These are phyloP conservation scores for Linnemannia schmuckeri DNA, from an alignment of 192 early-diverging fungal genomes.

Conservation along the genomic window DNA sequence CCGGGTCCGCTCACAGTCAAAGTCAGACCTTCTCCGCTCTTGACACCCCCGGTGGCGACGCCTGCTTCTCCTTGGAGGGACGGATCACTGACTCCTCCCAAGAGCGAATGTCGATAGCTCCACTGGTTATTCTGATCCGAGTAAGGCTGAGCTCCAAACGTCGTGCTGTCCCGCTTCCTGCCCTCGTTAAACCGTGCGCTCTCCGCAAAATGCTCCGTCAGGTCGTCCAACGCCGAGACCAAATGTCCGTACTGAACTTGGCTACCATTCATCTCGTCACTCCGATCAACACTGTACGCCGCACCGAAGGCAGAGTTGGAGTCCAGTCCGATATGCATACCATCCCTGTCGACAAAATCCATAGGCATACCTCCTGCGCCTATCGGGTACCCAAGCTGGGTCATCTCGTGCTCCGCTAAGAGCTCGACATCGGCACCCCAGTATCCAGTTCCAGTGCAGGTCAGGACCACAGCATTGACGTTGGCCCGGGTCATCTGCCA, in stretches of 20 bases:
- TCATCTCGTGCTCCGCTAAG: constrained; percentile 38
- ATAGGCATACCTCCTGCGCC: neutral
- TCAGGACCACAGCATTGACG: constrained; percentile 46
- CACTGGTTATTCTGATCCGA: constrained; percentile 21
- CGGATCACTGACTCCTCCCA: neutral
- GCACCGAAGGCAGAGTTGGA: constrained; percentile 8
- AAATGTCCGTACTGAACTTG: constrained; percentile 52
- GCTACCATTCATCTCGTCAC: constrained; percentile 15
- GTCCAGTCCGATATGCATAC: constrained; percentile 39
- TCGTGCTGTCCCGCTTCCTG: constrained; percentile 36
- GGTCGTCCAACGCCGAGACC: constrained; percentile 40
- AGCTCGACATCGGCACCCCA: constrained; percentile 41
- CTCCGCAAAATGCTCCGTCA: constrained; percentile 54
- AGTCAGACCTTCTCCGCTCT: constrained; percentile 5
- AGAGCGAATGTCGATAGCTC: constrained; percentile 26
- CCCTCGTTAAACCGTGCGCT: constrained; percentile 41
- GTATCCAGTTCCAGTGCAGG: constrained; percentile 34
- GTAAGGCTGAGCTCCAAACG: neutral
- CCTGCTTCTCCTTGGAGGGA: constrained; percentile 11
- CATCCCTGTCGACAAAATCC: constrained; percentile 49
- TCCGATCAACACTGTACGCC: constrained; percentile 9
- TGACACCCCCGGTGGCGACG: neutral
- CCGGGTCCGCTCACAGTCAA: constrained; percentile 6
- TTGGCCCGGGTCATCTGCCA: constrained; percentile 54
- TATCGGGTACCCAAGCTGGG: constrained; percentile 19